Base-by-base conservation (phyloP, 1,284 basidiomycete genomes). In the Leccinum subfulvum region DNA sequence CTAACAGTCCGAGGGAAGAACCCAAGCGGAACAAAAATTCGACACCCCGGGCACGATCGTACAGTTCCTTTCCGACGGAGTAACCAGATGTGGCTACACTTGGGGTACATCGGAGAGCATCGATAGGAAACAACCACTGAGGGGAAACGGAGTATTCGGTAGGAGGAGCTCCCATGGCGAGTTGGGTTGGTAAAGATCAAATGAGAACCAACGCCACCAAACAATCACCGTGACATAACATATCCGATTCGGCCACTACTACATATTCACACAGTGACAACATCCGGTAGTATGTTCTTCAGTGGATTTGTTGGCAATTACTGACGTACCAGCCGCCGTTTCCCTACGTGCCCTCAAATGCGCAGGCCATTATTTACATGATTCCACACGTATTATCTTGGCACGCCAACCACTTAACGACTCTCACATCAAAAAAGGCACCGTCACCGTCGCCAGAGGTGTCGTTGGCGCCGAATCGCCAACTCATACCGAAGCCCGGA, bases 1-100 rank as follows among this genome's bases (percentile, higher is more conserved):
- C 90, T 73, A 66, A 92, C 91, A 93, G 76, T 63, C 79, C 81
- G 41, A 93, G 80, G 61, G 89, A 89, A 37, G 87, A 84, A 37
- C 90, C 91, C 56, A 93, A 74, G 58, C 91, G 86, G 74, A 88
- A 92, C 33, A 93, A 80, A 75, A 92, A 91, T 71, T 93, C 91
- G 62, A 92, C 83, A 51, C 90, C 91, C 76, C 87, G 81, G 30
- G 88, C 85, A 60, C 91, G 82, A 68, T 92, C 89, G 70, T 89
- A 89, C 13, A 92, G 78, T 70, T 92, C 87, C 66, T 82, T 86
- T 67, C 86, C 80, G 28, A 88, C 71, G 35, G 86, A 74, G 63
- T 81, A 83, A n/a, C 71, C 72, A 2, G 88, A 85, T 14, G 78
- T 78, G 37, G 72, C 73, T 13, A 74, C 69, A 62, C 77, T 81